Percentiles rank a stretch among this genome's conserved stretches.
Evolutionary conservation across 148 eudicot genomes (phyloP).

Genomic region (Cornus kousa): DNA sequence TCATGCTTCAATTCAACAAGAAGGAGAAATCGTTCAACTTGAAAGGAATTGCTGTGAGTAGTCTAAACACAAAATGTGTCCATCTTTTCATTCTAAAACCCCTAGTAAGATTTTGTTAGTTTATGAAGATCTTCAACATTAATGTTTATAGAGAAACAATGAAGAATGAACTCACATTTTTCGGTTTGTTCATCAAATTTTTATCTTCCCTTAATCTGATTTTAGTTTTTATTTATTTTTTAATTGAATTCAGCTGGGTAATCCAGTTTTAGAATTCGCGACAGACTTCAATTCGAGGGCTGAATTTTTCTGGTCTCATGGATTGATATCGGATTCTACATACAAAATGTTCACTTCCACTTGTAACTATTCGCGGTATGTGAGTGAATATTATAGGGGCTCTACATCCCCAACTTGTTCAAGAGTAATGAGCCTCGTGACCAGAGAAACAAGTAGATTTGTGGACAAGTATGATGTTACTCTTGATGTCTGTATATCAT

Average conservation of each 20-base stretch:
- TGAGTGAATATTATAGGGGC: slow-evolving; percentile 25
- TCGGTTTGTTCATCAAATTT: background rate
- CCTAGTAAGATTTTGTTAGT: background rate
- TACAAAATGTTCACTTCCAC: slow-evolving; percentile 26
- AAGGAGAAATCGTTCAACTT: slow-evolving; percentile 24
- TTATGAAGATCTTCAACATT: background rate
- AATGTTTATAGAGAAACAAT: background rate
- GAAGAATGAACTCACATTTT: background rate
- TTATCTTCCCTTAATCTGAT: background rate
- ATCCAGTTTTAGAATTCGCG: slow-evolving; percentile 30
- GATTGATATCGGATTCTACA: slow-evolving; percentile 25
- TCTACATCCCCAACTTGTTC: slow-evolving; percentile 21
- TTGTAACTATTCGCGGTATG: slow-evolving; percentile 31
- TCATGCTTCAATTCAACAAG: slow-evolving; percentile 28
- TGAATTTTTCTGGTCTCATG: slow-evolving; percentile 30
- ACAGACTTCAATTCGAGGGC: slow-evolving; percentile 32
- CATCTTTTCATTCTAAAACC: background rate
- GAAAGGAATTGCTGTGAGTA: slow-evolving; percentile 29
- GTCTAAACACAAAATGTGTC: background rate
- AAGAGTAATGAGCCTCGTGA: slow-evolving; percentile 26
- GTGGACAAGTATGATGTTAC: slow-evolving; percentile 33
- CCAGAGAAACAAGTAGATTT: slow-evolving; percentile 27
- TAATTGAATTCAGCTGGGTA: slow-evolving; percentile 22
- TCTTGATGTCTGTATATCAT: slow-evolving; percentile 31
- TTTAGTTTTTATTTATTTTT: background rate